Conservation (phyloP, 257 asterid genomes). For the Coffea canephora region DNA sequence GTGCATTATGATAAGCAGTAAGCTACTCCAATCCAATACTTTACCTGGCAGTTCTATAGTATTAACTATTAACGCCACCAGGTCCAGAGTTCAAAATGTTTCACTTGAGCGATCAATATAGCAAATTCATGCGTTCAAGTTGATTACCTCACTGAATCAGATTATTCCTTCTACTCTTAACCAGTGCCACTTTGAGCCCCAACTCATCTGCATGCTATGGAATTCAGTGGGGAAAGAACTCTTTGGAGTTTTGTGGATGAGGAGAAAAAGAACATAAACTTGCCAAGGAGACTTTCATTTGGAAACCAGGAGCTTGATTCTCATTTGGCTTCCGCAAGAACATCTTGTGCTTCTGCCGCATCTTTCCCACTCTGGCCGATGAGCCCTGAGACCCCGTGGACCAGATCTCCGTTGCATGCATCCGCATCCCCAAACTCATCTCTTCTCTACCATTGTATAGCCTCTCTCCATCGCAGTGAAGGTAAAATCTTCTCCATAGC, state of each 20-base stretch:
- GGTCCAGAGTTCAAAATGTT: too few relatives aligned
- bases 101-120: background rate
- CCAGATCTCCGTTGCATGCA: constrained; percentile 41
- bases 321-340: constrained; percentile 45
- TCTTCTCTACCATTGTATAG: constrained; percentile 60
- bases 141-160: background rate
- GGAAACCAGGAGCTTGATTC: constrained; percentile 36
- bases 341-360: constrained; percentile 62
- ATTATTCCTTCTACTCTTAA: background rate
- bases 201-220: constrained; percentile 32
- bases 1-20: background rate
- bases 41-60: background rate
- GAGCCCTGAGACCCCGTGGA: constrained; percentile 64
- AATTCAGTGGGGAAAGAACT: constrained; percentile 31
- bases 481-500: constrained; percentile 52
- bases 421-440: constrained; percentile 36
- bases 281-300: constrained; percentile 54
- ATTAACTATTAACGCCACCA: too few relatives aligned
- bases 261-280: constrained; percentile 35
- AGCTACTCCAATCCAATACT: background rate
- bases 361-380: constrained; percentile 32
- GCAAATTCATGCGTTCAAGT: background rate
- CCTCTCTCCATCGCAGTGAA: constrained; percentile 60
- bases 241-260: constrained; percentile 48
- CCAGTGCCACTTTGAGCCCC: background rate